Conservation (phyloP, 371 early-diverging fungal genomes). For the Mortierella sp. region DNA sequence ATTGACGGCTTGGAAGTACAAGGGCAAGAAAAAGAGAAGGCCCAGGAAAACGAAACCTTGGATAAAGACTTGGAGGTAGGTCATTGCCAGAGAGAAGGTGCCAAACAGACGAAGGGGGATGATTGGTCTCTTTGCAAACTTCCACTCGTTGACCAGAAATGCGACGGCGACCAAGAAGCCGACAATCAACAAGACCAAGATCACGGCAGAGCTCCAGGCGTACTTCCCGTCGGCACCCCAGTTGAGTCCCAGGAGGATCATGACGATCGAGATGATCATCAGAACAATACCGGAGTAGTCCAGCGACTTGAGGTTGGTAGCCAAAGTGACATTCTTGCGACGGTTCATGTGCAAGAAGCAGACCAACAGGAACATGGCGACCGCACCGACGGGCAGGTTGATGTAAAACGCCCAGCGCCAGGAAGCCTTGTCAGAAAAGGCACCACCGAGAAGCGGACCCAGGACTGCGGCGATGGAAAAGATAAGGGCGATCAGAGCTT, state of each 20-base stretch:
- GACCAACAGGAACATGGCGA: conserved; percentile 64
- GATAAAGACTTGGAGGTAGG: conserved; percentile 40
- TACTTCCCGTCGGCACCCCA: conserved; percentile 78
- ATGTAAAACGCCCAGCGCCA: conserved; percentile 82
- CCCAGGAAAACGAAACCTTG: conserved; percentile 50
- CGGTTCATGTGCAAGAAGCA: conserved; percentile 67
- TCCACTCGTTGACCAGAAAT: conserved; percentile 58
- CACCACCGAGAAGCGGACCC: conserved; percentile 84
- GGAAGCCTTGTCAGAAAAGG: conserved; percentile 70
- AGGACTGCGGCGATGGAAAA: conserved; percentile 74
- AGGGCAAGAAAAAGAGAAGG: conserved; percentile 48
- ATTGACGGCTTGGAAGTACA: conserved; percentile 57
- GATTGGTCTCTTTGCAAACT: conserved; percentile 63
- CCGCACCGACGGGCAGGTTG: conserved; percentile 78
- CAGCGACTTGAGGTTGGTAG: conserved; percentile 58
- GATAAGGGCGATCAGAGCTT: conserved; percentile 64
- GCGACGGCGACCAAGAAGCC: conserved; percentile 54
- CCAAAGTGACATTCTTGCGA: conserved; percentile 60
- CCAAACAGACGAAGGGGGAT: conserved; percentile 68
- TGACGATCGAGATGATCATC: conserved; percentile 64
- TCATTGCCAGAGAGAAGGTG: conserved; percentile 36
- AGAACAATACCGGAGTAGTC: conserved; percentile 60
- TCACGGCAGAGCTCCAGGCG: conserved; percentile 71
- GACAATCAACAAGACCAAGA: conserved; percentile 63
- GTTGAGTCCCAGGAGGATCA: conserved; percentile 75